Evolutionary conservation across 169 alveolate genomes (phyloP).

Genomic region (Plasmodium adleri): DNA sequence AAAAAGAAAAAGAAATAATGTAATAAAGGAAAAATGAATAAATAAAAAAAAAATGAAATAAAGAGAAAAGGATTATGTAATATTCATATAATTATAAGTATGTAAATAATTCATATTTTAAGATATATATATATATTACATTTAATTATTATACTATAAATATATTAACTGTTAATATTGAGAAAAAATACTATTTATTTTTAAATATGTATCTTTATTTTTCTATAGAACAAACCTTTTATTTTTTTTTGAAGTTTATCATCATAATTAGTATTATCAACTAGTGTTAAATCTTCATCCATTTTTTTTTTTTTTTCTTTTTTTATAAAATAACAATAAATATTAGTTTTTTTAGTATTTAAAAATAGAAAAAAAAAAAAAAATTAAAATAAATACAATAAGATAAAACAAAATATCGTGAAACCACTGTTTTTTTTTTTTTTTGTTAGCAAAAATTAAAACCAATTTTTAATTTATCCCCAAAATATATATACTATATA

Average conservation of each 20-base stretch:
- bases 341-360: background rate
- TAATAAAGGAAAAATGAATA: background rate
- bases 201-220: background rate
- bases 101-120: background rate
- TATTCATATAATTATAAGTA: background rate
- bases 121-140: background rate
- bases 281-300: constrained; percentile 13
- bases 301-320: constrained; percentile 28
- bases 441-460: no score
- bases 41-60: background rate
- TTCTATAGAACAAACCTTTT: constrained; percentile 49
- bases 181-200: background rate
- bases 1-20: background rate
- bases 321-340: background rate
- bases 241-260: constrained; percentile 30
- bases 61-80: background rate
- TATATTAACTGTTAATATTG: no score
- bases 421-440: constrained; percentile 5
- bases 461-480: no score
- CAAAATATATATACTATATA: no score
- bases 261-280: constrained; percentile 34
- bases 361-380: background rate
- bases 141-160: background rate
- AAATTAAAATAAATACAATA: background rate
- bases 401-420: background rate